A percentile compares a stretch with the other conserved stretches of the same genome.
phyloP scores from a whole-genome alignment of 139 green algal genomes.

The Picochlorum sp. region DNA sequence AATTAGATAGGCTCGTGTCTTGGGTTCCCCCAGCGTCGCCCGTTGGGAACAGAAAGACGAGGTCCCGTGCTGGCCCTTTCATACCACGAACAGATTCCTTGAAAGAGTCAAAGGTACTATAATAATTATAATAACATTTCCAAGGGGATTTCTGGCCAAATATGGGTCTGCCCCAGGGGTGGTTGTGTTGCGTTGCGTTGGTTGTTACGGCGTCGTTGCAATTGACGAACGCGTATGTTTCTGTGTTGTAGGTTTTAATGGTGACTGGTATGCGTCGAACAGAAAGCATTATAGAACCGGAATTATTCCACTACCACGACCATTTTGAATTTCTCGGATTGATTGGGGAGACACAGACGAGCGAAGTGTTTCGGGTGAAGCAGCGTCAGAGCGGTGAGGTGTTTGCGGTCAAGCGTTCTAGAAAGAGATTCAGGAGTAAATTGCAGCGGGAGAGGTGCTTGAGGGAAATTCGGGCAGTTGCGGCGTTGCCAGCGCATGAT shows the following conservation, averaged over 20 bases:
- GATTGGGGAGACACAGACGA: conserved; percentile 46
- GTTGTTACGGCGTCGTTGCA: neutral
- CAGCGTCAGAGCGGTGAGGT: conserved; percentile 35
- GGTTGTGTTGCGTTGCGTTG: neutral
- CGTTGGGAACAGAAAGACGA: neutral
- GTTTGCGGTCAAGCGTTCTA: conserved; percentile 52
- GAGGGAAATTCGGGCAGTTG: conserved; percentile 59
- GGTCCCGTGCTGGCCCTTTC: neutral
- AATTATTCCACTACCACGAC: conserved; percentile 56
- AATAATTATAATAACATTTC: too few species aligned
- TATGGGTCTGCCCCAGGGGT: neutral
- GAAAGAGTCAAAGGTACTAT: conserved; percentile 11
- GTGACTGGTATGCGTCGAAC: conserved; percentile 48
- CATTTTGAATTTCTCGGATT: conserved; percentile 64
- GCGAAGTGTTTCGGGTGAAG: conserved; percentile 51
- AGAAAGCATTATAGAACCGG: conserved; percentile 36
- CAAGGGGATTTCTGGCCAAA: too few species aligned
- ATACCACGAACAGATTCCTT: conserved; percentile 3
- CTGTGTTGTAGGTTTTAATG: conserved; percentile 42
- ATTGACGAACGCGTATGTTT: neutral
- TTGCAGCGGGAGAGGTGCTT: conserved; percentile 42
- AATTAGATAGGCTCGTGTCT: conserved; percentile 5
- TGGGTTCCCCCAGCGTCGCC: neutral
- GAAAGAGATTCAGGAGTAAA: conserved; percentile 31
- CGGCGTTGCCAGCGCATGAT: conserved; percentile 44